These are phyloP conservation scores for Hypoxylon sp. DNA, from an alignment of 2,329 filamentous ascomycete genomes.

Conservation along the genomic window DNA sequence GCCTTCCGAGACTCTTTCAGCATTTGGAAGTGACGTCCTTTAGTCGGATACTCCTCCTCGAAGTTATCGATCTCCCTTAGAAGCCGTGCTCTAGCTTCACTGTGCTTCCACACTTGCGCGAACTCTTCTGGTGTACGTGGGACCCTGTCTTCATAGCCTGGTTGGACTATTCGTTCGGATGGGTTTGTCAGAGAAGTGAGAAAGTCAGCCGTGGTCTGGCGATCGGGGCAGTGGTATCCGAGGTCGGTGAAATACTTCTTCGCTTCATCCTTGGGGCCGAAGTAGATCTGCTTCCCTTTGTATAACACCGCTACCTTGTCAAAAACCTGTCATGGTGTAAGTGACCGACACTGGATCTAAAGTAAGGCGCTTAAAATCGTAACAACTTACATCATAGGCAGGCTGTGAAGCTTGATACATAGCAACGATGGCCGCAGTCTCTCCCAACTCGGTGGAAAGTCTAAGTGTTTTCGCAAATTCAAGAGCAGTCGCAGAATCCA, in stretches of 20 bases:
- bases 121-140: conserved; percentile 74
- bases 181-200: conserved; percentile 77
- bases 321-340: conserved; percentile 58
- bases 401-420: conserved; percentile 78
- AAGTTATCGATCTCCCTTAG: conserved; percentile 26
- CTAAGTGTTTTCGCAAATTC: conserved; percentile 79
- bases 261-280: conserved; percentile 71
- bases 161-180: conserved; percentile 67
- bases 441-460: conserved; percentile 45
- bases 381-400: conserved; percentile 37
- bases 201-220: conserved; percentile 79
- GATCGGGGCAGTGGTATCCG: conserved; percentile 74
- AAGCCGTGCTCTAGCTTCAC: conserved; percentile 45
- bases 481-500: conserved; percentile 80
- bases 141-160: conserved; percentile 68
- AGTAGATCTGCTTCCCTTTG: conserved; percentile 73
- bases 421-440: conserved; percentile 58
- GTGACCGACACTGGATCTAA: conserved; percentile 71
- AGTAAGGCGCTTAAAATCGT: neutral
- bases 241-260: conserved; percentile 75
- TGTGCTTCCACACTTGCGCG: conserved; percentile 70
- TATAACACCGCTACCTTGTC: conserved; percentile 71
- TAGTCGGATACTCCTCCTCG: conserved; percentile 26
- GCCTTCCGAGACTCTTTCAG: conserved; percentile 35
- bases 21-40: conserved; percentile 26